Base-by-base conservation (phyloP, 225 moss, liverwort and hornwort genomes). In the Sphagnum contortum region DNA sequence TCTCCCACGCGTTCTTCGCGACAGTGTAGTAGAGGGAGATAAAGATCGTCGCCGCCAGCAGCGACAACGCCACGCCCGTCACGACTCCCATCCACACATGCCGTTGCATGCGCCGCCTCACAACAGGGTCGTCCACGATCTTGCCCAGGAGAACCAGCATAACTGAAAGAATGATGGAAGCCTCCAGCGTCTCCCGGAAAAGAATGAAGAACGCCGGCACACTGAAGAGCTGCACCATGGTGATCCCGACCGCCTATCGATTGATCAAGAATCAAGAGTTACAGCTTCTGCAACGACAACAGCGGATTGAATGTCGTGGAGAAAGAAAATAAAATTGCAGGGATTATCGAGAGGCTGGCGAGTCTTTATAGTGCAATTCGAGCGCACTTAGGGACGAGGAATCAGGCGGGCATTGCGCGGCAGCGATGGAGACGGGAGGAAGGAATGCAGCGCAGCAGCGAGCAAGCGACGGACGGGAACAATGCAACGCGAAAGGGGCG, bases 131-230 rank as follows among this genome's bases (percentile, higher is more conserved):
- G n/a, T 50, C 56, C 56, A 88, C 86, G 2, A 91, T 12, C 74
- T 80, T 75, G 63, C 84, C 74, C 57, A 91, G 69, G 0, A 91
- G 69, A 3, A 77, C 72, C 50, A 91, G 57, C 86, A 91, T 86
- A 46, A 90, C 82, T 0, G 84, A 87, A 58, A 90, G 44, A 52
- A 90, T 83, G 13, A 90, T 85, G 2, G 79, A 70, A 13, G 83
- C 90, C 75, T 90, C 87, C 69, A 90, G 60, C 9, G 90, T 90
- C 72, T 90, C 87, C 48, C 87, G 68, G 49, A 90, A 90, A 9
- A 83, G 63, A 49, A 91, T 86, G 66, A 88, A 88, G 12, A 88
- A 91, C 48, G 86, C 86, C 5, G 88, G 88, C 9, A 88, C 84
- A 45, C 88, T 91, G 73, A 88, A 91, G 9, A 91, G 49, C 55